Evolutionary conservation across 2,329 filamentous ascomycete species (phyloP).

Genomic region (Colletotrichum graminicola): DNA sequence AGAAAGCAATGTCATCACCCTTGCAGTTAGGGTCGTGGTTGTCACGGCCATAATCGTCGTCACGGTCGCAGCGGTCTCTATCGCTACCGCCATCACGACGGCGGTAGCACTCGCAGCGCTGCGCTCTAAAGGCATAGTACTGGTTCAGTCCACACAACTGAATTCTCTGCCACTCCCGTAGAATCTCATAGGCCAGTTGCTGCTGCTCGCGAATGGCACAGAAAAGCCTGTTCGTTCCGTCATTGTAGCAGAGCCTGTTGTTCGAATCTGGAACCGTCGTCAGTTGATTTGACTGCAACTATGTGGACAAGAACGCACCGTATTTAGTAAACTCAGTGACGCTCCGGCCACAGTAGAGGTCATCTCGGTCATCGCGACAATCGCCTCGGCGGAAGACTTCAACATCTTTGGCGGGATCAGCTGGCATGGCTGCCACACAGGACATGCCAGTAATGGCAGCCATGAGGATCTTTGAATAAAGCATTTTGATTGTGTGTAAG

Average conservation of each 20-base stretch:
- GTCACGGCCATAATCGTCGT: constrained; percentile 18
- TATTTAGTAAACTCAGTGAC: constrained; percentile 31
- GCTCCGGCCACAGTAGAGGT: constrained; percentile 35
- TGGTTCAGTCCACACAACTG: constrained; percentile 24
- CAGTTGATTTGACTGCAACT: not conserved
- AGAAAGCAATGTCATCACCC: constrained; percentile 30
- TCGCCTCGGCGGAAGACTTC: constrained; percentile 31
- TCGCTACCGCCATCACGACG: constrained; percentile 24
- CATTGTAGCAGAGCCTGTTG: constrained; percentile 27
- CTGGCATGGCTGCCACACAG: constrained; percentile 32
- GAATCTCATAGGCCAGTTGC: constrained; percentile 18
- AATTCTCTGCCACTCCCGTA: constrained; percentile 26
- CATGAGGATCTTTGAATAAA: constrained; percentile 28
- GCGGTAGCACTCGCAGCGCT: constrained; percentile 36
- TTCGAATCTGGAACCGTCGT: constrained; percentile 12
- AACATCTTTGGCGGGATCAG: constrained; percentile 18
- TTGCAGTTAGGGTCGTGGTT: constrained; percentile 32
- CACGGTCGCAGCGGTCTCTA: constrained; percentile 19
- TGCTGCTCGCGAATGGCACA: constrained; percentile 37
- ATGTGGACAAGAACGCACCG: not conserved
- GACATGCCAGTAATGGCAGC: constrained; percentile 30
- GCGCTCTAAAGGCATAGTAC: constrained; percentile 23
- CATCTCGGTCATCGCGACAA: constrained; percentile 24
- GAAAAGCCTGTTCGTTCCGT: constrained; percentile 32
- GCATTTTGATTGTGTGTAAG: constrained; percentile 25